Conservation (phyloP, 495 filamentous ascomycete species). For the Aspergillus ellipticus region DNA sequence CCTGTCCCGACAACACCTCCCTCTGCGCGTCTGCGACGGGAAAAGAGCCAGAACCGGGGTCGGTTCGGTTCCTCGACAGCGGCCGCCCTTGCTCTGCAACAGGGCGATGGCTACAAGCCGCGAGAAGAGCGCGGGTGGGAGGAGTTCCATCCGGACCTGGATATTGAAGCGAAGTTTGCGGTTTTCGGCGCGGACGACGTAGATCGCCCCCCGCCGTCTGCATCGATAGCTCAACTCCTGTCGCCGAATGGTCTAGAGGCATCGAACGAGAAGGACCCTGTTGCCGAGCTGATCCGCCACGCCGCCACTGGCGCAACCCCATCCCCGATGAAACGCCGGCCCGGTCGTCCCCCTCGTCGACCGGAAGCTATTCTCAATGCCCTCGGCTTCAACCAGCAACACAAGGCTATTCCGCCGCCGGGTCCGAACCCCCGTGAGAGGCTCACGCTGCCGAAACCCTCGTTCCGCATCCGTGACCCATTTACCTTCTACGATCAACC, state of each 20-base stretch:
- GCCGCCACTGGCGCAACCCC: conserved; percentile 28
- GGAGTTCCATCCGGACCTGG: conserved; percentile 92
- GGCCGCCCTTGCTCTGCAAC: conserved; percentile 76
- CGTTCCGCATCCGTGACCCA: conserved; percentile 54
- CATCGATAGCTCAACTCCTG: conserved; percentile 24
- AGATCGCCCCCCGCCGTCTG: conserved; percentile 56
- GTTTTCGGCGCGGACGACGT: conserved; percentile 81
- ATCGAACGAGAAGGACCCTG: conserved; percentile 20
- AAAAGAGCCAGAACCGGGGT: conserved; percentile 46
- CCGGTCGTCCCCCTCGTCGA: conserved; percentile 60
- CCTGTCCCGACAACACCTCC: conserved; percentile 40
- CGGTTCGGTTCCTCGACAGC: conserved; percentile 78
- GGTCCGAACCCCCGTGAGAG: conserved; percentile 65
- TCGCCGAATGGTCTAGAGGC: conserved; percentile 26
- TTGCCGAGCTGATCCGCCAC: conserved; percentile 22
- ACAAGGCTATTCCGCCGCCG: conserved; percentile 57
- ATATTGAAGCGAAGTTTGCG: conserved; percentile 73
- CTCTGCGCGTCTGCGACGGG: conserved; percentile 48
- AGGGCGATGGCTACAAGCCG: conserved; percentile 93
- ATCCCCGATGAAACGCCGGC: conserved; percentile 52
- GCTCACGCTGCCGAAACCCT: conserved; percentile 62
- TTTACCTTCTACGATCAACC: conserved; percentile 62
- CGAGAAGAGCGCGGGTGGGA: conserved; percentile 95
- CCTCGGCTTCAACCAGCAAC: conserved; percentile 53
- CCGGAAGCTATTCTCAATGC: conserved; percentile 59